Base-by-base conservation (phyloP, 139 green algal genomes). In the Gonium pectorale region DNA sequence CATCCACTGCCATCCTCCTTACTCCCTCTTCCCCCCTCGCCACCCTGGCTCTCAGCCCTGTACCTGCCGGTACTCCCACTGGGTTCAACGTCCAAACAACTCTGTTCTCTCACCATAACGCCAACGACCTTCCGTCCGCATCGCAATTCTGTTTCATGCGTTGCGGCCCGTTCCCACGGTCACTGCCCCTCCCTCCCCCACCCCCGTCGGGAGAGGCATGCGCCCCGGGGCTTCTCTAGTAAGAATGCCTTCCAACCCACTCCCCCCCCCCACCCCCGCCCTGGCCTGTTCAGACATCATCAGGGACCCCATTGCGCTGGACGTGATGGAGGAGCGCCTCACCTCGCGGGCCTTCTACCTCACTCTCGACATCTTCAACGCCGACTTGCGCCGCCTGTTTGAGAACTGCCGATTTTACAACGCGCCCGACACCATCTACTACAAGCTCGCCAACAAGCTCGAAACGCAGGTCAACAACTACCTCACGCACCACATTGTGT, bases 351-450 rank as follows among this genome's bases (percentile, higher is more conserved):
- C 68, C 49, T 98, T 95, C 87, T 99, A 99, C 93, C 31, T 92
- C 51, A 98, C 91, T 0, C 90, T 99, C 26, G 96, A 99, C 73
- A 98, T 98, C 40, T 98, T 99, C 83, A 85, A 88, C 21, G 97
- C 96, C 11, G 97, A 99, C 87, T 89, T 99, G 52, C 78, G 87
- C 22, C 92, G 93, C 83, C 97, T 99, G 79, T 96, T 96, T 52
- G 84, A 88, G 44, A 99, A 99, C 88, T 94, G 91, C 89, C 79
- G 92, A 38, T 91, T 93, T 21, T 99, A 98, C 91, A 99, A 99
- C 87, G 81, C 90, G 5, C 85, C 91, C 7, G 94, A 98, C 29
- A 98, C 96, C 37, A 85, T 96, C 31, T 99, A 96, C 86, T 95
- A 94, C 89, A 97, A 98, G 89, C 74, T 84, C 33, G 93, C 94